Evolutionary conservation across 1,284 basidiomycete species (phyloP).

Genomic region (Amylostereum chailletii): DNA sequence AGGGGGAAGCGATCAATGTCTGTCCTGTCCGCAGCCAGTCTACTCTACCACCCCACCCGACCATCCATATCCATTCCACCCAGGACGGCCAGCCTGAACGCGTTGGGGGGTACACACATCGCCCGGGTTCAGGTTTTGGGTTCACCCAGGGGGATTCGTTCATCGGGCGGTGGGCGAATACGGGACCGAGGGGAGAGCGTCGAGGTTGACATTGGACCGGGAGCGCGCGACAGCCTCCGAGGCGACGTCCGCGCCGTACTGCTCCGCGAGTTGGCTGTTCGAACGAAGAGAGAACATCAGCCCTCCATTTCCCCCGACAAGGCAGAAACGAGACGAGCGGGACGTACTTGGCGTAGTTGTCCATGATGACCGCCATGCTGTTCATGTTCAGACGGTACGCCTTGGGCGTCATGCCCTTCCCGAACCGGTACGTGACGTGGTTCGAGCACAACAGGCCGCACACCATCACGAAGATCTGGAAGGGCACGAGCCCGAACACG

Average conservation of each 20-base stretch:
- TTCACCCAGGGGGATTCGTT: too few relatives aligned
- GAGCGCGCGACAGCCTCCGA: constrained; percentile 31
- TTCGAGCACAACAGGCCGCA: constrained; percentile 47
- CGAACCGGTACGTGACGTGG: constrained; percentile 59
- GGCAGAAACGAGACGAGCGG: background rate
- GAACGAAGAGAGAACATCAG: constrained; percentile 1
- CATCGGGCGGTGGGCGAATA: constrained; percentile 14
- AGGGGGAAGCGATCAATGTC: too few relatives aligned
- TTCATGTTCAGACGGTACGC: constrained; percentile 49
- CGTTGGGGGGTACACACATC: too few relatives aligned
- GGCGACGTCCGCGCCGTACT: constrained; percentile 35
- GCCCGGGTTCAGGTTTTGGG: too few relatives aligned
- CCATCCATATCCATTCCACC: too few relatives aligned
- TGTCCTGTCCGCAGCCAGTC: too few relatives aligned
- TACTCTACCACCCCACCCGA: too few relatives aligned
- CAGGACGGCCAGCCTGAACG: too few relatives aligned
- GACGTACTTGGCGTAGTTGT: constrained; percentile 49
- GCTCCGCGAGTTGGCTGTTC: constrained; percentile 33
- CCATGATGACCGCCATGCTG: constrained; percentile 55
- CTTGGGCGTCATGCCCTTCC: constrained; percentile 60
- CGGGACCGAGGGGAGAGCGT: constrained; percentile 22
- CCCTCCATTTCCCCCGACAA: background rate
- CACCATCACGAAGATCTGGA: constrained; percentile 43
- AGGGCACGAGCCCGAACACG: constrained; percentile 45
- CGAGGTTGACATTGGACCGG: constrained; percentile 27